Evolutionary conservation across 1,139 yeast genomes (phyloP).

Genomic region (Suhomyces kunorum): DNA sequence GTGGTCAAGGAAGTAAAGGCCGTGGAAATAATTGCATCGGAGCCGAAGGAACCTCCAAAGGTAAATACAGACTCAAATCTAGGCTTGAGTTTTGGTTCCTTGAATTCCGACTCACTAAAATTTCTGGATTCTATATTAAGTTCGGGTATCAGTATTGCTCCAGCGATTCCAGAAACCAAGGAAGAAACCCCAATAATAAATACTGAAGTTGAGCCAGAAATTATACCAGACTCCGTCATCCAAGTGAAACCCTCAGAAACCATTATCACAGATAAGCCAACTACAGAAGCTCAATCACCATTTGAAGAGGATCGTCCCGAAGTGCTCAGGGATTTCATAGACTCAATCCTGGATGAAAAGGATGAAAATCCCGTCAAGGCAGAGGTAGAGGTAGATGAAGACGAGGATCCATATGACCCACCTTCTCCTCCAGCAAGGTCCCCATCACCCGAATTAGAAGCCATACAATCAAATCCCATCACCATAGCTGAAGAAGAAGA

Average conservation of each 20-base stretch:
- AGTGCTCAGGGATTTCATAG: not conserved
- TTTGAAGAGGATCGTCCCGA: not conserved
- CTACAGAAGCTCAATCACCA: no score
- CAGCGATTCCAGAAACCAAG: not conserved
- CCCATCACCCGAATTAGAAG: constrained; percentile 7
- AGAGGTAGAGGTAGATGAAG: constrained; percentile 5
- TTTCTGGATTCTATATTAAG: constrained; percentile 9
- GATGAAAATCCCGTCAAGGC: not conserved
- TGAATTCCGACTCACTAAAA: no score
- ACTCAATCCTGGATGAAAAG: no score
- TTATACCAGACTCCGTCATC: not conserved
- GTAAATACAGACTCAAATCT: not conserved
- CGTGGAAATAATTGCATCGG: not conserved
- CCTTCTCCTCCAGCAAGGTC: constrained; percentile 7
- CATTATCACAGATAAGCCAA: no score
- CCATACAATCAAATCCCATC: not conserved
- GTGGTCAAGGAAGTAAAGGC: constrained; percentile 5
- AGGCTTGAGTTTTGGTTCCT: constrained; percentile 10
- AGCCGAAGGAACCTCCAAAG: constrained; percentile 2
- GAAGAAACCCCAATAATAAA: not conserved
- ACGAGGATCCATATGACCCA: constrained; percentile 10
- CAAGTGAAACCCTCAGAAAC: not conserved
- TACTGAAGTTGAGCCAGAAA: not conserved
- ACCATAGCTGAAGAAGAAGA: constrained; percentile 4
- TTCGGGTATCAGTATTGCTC: not conserved